Percentiles rank a stretch among this genome's conserved stretches.
phyloP scores from a whole-genome alignment of 2,329 filamentous ascomycete genomes.

The Nemania abortiva region DNA sequence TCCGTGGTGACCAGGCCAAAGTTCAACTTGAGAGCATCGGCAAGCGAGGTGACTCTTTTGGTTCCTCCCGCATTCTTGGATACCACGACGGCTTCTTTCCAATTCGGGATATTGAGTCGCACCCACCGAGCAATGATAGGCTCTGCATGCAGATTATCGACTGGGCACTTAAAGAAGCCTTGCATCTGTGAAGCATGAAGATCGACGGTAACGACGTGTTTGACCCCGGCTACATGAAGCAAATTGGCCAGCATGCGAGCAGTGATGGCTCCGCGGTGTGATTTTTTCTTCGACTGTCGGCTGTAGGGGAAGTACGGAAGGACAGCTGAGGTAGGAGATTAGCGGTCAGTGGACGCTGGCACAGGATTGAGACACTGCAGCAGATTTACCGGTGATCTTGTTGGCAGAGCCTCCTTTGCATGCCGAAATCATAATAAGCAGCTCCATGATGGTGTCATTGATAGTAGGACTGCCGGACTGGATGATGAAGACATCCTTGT shows the following conservation, averaged over 20 bases:
- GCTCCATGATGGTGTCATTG: constrained; percentile 99
- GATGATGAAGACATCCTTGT: constrained; percentile 98
- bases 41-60: constrained; percentile 94
- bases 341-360: constrained; percentile 28
- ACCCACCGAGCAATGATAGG: constrained; percentile 97
- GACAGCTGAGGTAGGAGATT: constrained; percentile 68
- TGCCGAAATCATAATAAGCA: constrained; percentile 98
- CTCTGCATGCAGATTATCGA: constrained; percentile 97
- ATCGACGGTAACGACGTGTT: constrained; percentile 97
- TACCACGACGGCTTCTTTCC: constrained; percentile 93
- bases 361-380: constrained; percentile 14
- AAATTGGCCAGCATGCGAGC: constrained; percentile 97
- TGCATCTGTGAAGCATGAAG: constrained; percentile 99
- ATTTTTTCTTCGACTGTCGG: constrained; percentile 99
- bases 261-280: constrained; percentile 94
- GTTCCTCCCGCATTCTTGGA: constrained; percentile 98
- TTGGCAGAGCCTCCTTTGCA: constrained; percentile 98
- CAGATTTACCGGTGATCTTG: constrained; percentile 85
- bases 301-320: constrained; percentile 99
- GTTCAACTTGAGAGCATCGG: constrained; percentile 95
- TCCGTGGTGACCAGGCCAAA: constrained; percentile 97
- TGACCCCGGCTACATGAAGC: constrained; percentile 90
- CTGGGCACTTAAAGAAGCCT: constrained; percentile 97
- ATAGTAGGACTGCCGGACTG: constrained; percentile 96
- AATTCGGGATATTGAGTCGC: constrained; percentile 84